These are phyloP conservation scores for Stemphylium lycopersici DNA, from an alignment of 2,329 filamentous ascomycete species.

Conservation along the genomic window DNA sequence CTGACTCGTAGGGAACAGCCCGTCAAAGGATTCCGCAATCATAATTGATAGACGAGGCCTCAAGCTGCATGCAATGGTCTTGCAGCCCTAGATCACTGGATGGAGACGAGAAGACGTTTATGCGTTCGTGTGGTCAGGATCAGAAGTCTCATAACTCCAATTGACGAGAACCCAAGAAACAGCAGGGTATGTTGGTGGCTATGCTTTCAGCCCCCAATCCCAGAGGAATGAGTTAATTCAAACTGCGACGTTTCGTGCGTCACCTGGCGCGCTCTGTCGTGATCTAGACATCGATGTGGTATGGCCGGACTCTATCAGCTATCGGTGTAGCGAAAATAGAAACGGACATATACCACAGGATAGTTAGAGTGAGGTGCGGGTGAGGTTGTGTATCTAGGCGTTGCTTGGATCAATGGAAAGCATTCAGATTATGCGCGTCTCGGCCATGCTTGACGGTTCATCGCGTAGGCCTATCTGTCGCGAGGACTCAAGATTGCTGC, in stretches of 20 bases:
- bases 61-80: not conserved
- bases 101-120: too few species aligned
- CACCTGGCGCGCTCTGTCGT: not conserved
- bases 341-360: not conserved
- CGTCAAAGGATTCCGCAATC: not conserved
- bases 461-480: not conserved
- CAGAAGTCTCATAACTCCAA: not conserved
- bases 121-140: not conserved
- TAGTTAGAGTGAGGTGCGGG: not conserved
- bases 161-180: not conserved
- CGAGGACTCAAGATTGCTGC: not conserved
- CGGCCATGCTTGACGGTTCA: not conserved
- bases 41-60: not conserved
- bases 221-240: not conserved
- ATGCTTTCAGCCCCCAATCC: not conserved
- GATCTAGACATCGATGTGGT: not conserved
- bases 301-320: not conserved
- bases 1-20: not conserved
- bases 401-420: not conserved
- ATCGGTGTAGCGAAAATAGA: not conserved
- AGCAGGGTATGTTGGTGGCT: not conserved
- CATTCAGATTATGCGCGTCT: not conserved
- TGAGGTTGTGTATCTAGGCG: not conserved
- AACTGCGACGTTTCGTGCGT: conserved; percentile 4
- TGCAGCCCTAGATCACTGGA: not conserved